These are phyloP conservation scores for Acacia concinna DNA, from an alignment of 331 rosid genomes.

Conservation along the genomic window DNA sequence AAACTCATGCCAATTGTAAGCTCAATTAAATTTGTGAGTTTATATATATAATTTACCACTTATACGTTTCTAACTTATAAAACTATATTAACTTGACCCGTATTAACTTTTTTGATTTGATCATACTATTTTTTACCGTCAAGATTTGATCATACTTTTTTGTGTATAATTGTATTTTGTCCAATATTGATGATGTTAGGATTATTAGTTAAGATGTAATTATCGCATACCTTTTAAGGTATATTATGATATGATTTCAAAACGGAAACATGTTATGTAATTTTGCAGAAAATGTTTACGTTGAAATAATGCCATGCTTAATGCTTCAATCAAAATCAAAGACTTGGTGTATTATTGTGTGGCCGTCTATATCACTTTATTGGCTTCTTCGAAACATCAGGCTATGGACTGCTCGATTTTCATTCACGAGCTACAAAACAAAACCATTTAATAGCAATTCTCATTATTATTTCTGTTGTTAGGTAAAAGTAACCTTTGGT, in stretches of 20 bases:
- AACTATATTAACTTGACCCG: no score
- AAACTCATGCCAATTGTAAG: no score
- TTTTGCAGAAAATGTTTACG: not conserved
- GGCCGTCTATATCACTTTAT: conserved; percentile 10
- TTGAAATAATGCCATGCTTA: not conserved
- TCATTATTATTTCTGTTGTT: not conserved
- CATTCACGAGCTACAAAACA: conserved; percentile 18
- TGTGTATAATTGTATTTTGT: not conserved
- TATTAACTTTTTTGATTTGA: no score
- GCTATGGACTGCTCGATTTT: not conserved
- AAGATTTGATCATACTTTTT: no score
- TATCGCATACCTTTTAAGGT: not conserved
- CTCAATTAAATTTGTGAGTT: no score
- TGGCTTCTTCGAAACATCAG: conserved; percentile 20
- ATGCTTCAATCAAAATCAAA: not conserved
- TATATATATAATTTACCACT: no score
- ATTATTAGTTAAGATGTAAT: not conserved
- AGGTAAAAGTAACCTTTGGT: not conserved
- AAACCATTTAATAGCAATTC: not conserved
- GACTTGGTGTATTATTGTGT: not conserved
- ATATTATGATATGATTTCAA: not conserved
- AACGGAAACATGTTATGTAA: not conserved
- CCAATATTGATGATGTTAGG: not conserved
- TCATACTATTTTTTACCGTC: no score
- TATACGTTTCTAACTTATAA: no score